phyloP scores from a whole-genome alignment of 352 stramenopile species.

The Pythium aphanidermatum region DNA sequence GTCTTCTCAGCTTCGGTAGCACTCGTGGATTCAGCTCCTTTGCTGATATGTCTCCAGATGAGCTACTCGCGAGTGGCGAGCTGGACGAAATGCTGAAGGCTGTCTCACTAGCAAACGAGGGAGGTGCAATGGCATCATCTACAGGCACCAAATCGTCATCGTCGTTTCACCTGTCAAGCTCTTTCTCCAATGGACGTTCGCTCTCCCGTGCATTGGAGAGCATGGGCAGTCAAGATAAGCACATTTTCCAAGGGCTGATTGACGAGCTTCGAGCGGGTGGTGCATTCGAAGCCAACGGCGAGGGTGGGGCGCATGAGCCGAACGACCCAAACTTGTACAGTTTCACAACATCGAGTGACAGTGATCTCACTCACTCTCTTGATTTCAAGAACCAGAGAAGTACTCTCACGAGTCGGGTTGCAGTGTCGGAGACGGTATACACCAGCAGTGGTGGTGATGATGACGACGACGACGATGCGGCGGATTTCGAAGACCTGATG shows the following conservation, averaged over 20 bases:
- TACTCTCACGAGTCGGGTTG: neutral
- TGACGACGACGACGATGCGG: constrained; percentile 31
- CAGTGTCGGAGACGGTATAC: constrained; percentile 11
- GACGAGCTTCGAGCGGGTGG: constrained; percentile 26
- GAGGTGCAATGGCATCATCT: constrained; percentile 7
- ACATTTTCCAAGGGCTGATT: constrained; percentile 65
- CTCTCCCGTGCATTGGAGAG: constrained; percentile 49
- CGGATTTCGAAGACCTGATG: constrained; percentile 21
- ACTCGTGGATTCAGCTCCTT: constrained; percentile 45
- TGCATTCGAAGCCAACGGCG: constrained; percentile 1
- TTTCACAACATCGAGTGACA: constrained; percentile 13
- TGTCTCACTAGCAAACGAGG: constrained; percentile 55
- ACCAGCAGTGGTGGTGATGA: constrained; percentile 12
- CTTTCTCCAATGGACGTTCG: constrained; percentile 47
- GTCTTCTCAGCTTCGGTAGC: constrained; percentile 62
- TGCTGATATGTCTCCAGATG: constrained; percentile 69
- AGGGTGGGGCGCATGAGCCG: constrained; percentile 12
- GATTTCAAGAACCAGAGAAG: constrained; percentile 22
- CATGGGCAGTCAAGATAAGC: constrained; percentile 53
- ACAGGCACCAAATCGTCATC: constrained; percentile 19
- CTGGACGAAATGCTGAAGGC: constrained; percentile 74
- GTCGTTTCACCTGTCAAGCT: constrained; percentile 45
- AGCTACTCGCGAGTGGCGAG: constrained; percentile 69
- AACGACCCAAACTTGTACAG: constrained; percentile 18
- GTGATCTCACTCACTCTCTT: constrained; percentile 22